Base-by-base conservation (phyloP, 2,329 filamentous ascomycete genomes). In the Hymenoscyphus occultus region DNA sequence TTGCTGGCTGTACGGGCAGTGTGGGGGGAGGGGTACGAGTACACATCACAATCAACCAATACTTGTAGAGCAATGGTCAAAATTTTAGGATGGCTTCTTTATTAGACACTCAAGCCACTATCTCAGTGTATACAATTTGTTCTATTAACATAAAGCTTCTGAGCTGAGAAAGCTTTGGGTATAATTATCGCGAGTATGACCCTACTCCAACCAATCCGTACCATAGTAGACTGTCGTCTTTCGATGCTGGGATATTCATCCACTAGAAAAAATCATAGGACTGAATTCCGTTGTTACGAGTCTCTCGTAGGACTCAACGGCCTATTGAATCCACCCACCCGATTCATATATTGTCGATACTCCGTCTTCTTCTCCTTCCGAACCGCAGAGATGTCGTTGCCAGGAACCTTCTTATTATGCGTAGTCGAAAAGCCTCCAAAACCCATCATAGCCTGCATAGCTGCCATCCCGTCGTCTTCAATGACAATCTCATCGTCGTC, bases 311-410 rank as follows among this genome's bases (percentile, higher is more conserved):
- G 87, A 76, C 88, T 90, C 61, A 93, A 79, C 57, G 91, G 90
- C 72, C 91, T 80, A 76, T 94, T 95, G 81, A 95, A 95, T 5
- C 91, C 91, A 64, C 91, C 91, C 61, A 87, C 82, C 64, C 91
- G 85, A 75, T 95, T 95, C 87, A 99, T 99, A 78, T 99, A 99
- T 84, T 99, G 95, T 71, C 95, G 85, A 75, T 97, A 98, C 81
- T 96, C 86, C 14, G 89, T 91, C 86, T 92, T 93, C 86, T 97
- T 97, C 80, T 95, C 92, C 82, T 95, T 97, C 71, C 89, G 83
- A 61, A 97, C 87, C 0, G 83, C 92, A 63, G 91, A 93, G 54
- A 89, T 86, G 74, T 93, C 87, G 75, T 99, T 99, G 1, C 95
- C 95, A 0, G 86, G 84, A 1, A 99, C 88, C 75, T 97, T 96